Percentiles rank a stretch among this genome's conserved stretches.
phyloP scores from a whole-genome alignment of 192 early-diverging fungal genomes.

The Spinellus fusiger region DNA sequence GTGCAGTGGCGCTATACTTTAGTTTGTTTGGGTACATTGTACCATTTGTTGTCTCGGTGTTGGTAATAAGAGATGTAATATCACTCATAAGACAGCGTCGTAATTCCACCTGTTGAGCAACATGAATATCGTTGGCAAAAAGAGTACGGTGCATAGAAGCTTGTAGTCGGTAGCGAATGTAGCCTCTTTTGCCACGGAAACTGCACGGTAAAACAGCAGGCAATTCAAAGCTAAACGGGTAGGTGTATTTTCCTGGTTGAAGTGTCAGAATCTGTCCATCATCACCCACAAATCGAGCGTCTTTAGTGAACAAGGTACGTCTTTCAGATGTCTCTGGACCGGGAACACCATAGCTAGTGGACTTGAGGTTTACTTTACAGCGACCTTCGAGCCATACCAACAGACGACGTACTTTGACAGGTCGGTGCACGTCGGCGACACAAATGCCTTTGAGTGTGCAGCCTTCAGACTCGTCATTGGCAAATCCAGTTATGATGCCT shows the following conservation, averaged over 20 bases:
- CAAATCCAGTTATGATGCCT: constrained; percentile 16
- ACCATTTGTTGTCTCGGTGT: constrained; percentile 9
- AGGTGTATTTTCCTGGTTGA: constrained; percentile 9
- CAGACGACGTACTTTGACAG: constrained; percentile 18
- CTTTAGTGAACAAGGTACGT: neutral
- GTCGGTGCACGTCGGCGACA: constrained; percentile 4
- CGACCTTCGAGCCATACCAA: constrained; percentile 23
- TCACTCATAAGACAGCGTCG: constrained; percentile 34
- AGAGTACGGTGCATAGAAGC: constrained; percentile 31
- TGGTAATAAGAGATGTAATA: neutral
- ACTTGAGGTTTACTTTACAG: constrained; percentile 16
- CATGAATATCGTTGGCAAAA: constrained; percentile 35
- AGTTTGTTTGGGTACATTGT: constrained; percentile 3
- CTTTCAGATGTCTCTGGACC: constrained; percentile 1
- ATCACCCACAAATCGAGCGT: neutral
- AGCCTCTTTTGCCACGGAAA: constrained; percentile 39
- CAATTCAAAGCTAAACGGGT: constrained; percentile 24
- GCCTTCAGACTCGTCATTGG: constrained; percentile 28
- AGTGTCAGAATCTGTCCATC: constrained; percentile 8
- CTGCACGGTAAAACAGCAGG: constrained; percentile 32
- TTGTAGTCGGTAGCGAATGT: constrained; percentile 38
- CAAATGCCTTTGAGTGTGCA: constrained; percentile 15
- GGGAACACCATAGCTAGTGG: neutral
- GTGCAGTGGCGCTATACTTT: constrained; percentile 26
- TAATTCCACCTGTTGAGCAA: constrained; percentile 31